Percentiles rank a stretch among this genome's conserved stretches.
These are phyloP conservation scores for Hyphodiscus sp. DNA, from an alignment of 2,329 filamentous ascomycete species.

Conservation along the genomic window DNA sequence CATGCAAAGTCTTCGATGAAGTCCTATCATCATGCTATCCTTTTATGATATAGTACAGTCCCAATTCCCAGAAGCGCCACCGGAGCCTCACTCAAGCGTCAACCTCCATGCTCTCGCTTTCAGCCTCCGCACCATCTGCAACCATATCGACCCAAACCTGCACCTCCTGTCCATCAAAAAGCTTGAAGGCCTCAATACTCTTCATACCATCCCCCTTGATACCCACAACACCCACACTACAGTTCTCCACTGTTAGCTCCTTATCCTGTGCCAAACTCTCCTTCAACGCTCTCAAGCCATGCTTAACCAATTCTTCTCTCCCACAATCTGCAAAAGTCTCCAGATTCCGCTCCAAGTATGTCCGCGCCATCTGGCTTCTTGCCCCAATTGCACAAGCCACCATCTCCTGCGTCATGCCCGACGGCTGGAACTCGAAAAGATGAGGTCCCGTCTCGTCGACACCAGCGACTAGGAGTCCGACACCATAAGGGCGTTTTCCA, in stretches of 20 bases:
- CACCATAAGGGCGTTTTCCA: conserved; percentile 92
- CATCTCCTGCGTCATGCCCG: conserved; percentile 96
- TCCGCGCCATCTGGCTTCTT: conserved; percentile 93
- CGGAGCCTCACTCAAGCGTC: conserved; percentile 25
- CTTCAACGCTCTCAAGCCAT: conserved; percentile 86
- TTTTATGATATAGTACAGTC: conserved; percentile 12
- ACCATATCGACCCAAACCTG: conserved; percentile 77
- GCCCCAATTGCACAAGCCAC: conserved; percentile 92
- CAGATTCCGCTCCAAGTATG: conserved; percentile 89
- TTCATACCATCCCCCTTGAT: conserved; percentile 44
- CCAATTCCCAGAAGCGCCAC: conserved; percentile 1
- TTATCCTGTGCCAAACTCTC: conserved; percentile 96
- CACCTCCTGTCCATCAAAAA: conserved; percentile 85
- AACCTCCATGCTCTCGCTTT: conserved; percentile 42
- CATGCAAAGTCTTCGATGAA: not conserved
- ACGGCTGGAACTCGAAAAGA: conserved; percentile 97
- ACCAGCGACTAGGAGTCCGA: conserved; percentile 85
- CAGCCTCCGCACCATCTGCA: conserved; percentile 47
- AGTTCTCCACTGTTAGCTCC: conserved; percentile 95
- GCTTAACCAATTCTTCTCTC: conserved; percentile 81
- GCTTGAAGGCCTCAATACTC: conserved; percentile 72
- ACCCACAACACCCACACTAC: conserved; percentile 81
- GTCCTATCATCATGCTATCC: not conserved
- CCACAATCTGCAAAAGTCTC: conserved; percentile 71
- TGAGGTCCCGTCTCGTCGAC: conserved; percentile 92